Base-by-base conservation (phyloP, 192 early-diverging fungal species). In the Spizellomyces sp. region DNA sequence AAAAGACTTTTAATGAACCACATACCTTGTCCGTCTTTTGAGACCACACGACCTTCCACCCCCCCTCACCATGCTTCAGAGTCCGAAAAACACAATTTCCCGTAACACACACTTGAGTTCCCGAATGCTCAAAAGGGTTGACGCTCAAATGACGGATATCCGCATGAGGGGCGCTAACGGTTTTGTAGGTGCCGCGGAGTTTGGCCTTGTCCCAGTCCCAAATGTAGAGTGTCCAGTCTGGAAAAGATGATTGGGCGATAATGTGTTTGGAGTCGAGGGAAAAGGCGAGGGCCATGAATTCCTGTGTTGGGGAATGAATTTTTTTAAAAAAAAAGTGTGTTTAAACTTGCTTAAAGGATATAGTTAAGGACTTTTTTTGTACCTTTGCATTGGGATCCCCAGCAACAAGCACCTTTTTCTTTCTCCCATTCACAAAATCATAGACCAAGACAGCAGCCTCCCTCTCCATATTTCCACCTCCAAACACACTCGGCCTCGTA, bases 191-290 rank as follows among this genome's bases (percentile, higher is more conserved):
- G 15, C 65, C 73, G 4, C 79, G 41, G 43, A 82, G 56, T 65
- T 84, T 82, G 56, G 73, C 64, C 62, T 87, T 87, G 57, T 87
- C 84, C 74, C 77, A 82, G 15, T 65, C 63, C 86, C 86, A 87
- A 15, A 79, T 72, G 59, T 81, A 83, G 19, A 87, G 48, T 22
- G 58, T 64, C 75, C 79, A 80, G 12, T 78, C 79, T 14, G 76
- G 75, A 5, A 54, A 70, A 17, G 45, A 66, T 9, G 76, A 70
- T 72, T 87, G 86, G 45, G 78, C 82, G 60, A 85, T 27, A 12
- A 87, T 45, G 62, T 80, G 55, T 8, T 73, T 77, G 12, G 64
- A 62, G 76, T 87, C 82, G 27, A 71, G 70, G 36, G 83, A 70
- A 58, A 85, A 84, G 2, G 73, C 66, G 15, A 87, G 52, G 8